phyloP scores from a whole-genome alignment of 148 eudicot species.

The Arbutus unedo region DNA sequence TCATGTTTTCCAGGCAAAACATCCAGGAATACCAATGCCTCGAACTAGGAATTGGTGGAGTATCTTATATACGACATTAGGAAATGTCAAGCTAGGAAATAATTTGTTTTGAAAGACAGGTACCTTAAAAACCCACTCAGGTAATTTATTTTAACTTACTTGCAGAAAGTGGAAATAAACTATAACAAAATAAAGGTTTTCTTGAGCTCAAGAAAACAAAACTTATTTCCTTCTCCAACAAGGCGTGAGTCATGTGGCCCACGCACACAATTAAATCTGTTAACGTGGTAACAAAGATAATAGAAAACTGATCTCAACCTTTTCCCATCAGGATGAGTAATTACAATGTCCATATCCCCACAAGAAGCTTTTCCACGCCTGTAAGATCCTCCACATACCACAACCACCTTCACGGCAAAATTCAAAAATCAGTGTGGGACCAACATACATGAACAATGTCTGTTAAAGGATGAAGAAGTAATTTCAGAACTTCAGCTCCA shows the following conservation, averaged over 20 bases:
- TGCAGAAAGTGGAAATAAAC: background rate
- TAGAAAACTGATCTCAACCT: slow-evolving; percentile 35
- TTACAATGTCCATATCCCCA: slow-evolving; percentile 90
- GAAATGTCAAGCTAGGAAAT: background rate
- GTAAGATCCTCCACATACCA: slow-evolving; percentile 93
- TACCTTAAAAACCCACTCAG: background rate
- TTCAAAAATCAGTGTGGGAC: background rate
- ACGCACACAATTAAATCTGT: background rate
- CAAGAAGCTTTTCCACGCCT: slow-evolving; percentile 94
- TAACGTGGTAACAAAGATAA: background rate
- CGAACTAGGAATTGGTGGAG: background rate
- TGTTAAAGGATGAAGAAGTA: background rate
- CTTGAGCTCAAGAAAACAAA: background rate
- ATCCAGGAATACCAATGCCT: background rate
- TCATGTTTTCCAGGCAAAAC: background rate
- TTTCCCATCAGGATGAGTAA: slow-evolving; percentile 92
- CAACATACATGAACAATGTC: background rate
- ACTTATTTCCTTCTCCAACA: background rate
- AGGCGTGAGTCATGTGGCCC: too few species aligned
- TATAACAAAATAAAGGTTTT: background rate
- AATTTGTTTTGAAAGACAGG: background rate
- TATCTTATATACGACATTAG: background rate
- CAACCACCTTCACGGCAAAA: slow-evolving; percentile 45
- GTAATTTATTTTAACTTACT: background rate
- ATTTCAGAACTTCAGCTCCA: background rate